Base-by-base conservation (phyloP, 2,329 filamentous ascomycete genomes). In the Pseudocercospora eumusae region DNA sequence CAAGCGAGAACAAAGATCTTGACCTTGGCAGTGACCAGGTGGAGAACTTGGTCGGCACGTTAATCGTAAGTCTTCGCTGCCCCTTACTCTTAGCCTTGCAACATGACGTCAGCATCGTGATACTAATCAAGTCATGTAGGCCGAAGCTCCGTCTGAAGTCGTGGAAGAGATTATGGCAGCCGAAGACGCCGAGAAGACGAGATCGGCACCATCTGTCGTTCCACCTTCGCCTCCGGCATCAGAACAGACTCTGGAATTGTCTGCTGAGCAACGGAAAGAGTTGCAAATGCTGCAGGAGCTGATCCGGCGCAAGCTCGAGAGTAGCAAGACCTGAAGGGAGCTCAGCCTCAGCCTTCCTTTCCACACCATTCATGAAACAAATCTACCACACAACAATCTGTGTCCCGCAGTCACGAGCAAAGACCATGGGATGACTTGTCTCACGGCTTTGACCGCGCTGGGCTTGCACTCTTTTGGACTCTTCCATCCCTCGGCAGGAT, bases 51-150 rank as follows among this genome's bases (percentile, higher is more conserved):
- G 79, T 87, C 57, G 79, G 84, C 63, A 81, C 84, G 57, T 80
- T 91, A 66, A 79, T 89, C 66, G 87, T 90, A 79, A 80, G 86
- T 83, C 66, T 60, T 55, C 45, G 44, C 56, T 53, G 59, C 56
- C 61, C 59, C 65, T 64, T 62, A 58, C 62, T 57, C 65, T 60
- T 61, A 58, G 27, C 62, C 58, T 61, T 55, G 20, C 33, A 27
- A 20, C 33, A 68, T 68, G 65, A 69, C 63, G 62, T 72, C 64
- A 67, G 64, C 56, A 56, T n/a, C 36, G 49, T 47, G 49, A 67
- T 68, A 62, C 70, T 72, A 68, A 73, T 65, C 47, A 59, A n/a
- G 21, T 68, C 64, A 53, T 64, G 63, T 58, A 80, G 78, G 71
- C 74, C 60, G 75, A 80, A 72, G 79, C 79, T 50, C 76, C 79